phyloP scores from a whole-genome alignment of 2,329 filamentous ascomycete genomes.

The Fusarium vanettenii region DNA sequence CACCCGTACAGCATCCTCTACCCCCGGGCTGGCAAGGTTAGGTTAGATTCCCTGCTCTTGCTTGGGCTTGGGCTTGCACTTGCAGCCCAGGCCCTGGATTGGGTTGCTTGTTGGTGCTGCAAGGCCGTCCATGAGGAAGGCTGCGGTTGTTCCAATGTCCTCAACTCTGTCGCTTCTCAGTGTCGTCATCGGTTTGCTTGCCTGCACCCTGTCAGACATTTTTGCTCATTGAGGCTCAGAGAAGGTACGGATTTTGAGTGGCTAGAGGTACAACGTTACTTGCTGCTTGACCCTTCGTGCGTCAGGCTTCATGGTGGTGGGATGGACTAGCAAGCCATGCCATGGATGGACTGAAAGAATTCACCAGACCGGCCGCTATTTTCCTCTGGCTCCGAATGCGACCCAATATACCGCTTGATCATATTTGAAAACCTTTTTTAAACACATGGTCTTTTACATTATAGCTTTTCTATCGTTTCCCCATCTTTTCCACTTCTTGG shows the following conservation, averaged over 20 bases:
- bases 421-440: not conserved
- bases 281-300: conserved; percentile 36
- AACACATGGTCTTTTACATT: not conserved
- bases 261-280: conserved; percentile 30
- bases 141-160: conserved; percentile 14
- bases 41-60: not conserved
- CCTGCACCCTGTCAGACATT: conserved; percentile 4
- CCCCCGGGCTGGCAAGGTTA: not conserved
- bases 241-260: conserved; percentile 25
- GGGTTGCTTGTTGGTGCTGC: conserved; percentile 2
- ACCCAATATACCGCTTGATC: not conserved
- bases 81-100: not conserved
- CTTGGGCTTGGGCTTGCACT: not conserved
- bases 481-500: not conserved
- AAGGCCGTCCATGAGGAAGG: not conserved
- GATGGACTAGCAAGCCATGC: conserved; percentile 15
- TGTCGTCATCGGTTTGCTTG: conserved; percentile 29
- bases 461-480: not conserved
- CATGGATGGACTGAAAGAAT: not conserved
- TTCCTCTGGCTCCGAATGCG: not conserved
- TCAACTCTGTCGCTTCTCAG: conserved; percentile 8
- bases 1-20: not conserved
- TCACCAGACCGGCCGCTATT: not conserved
- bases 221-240: conserved; percentile 37
- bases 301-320: conserved; percentile 37